Evolutionary conservation across 2,329 filamentous ascomycete genomes (phyloP).

Genomic region (Fusarium bulbicola): DNA sequence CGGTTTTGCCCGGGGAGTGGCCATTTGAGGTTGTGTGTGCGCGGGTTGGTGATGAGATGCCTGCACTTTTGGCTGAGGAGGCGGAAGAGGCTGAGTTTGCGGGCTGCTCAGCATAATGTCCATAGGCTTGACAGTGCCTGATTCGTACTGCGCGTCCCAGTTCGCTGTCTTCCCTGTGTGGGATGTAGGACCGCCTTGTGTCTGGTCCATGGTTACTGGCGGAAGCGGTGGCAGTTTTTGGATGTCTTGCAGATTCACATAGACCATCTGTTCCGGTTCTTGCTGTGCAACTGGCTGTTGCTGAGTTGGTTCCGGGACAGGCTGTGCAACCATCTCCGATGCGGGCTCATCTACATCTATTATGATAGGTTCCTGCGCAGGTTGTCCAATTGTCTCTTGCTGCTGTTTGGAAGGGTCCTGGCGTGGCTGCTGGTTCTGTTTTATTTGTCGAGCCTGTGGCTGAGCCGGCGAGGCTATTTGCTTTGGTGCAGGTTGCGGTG

Average conservation of each 20-base stretch:
- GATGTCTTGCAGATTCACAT: constrained; percentile 52
- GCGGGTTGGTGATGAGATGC: constrained; percentile 9
- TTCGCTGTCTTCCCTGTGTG: constrained; percentile 19
- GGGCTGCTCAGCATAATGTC: constrained; percentile 40
- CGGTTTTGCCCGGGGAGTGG: constrained; percentile 45
- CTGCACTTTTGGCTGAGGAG: constrained; percentile 18
- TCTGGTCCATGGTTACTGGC: constrained; percentile 38
- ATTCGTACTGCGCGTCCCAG: constrained; percentile 28
- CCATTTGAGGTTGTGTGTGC: constrained; percentile 32
- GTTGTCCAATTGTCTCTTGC: constrained; percentile 29
- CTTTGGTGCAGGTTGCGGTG: constrained; percentile 22
- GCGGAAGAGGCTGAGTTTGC: constrained; percentile 18
- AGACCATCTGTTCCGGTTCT: constrained; percentile 44
- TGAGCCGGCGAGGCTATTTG: constrained; percentile 17
- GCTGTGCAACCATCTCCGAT: constrained; percentile 11
- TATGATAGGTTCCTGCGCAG: constrained; percentile 16
- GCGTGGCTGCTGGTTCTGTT: constrained; percentile 22
- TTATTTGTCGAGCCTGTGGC: constrained; percentile 28
- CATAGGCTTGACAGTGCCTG: constrained; percentile 37
- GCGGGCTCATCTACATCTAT: constrained; percentile 18
- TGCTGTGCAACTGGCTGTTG: constrained; percentile 34
- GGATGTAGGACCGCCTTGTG: constrained; percentile 27
- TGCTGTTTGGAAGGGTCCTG: constrained; percentile 13
- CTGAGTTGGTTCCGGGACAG: constrained; percentile 19
- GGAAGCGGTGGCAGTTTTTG: constrained; percentile 46